Conservation (phyloP, 2,329 filamentous ascomycete species). For the Diaporthe sp. region DNA sequence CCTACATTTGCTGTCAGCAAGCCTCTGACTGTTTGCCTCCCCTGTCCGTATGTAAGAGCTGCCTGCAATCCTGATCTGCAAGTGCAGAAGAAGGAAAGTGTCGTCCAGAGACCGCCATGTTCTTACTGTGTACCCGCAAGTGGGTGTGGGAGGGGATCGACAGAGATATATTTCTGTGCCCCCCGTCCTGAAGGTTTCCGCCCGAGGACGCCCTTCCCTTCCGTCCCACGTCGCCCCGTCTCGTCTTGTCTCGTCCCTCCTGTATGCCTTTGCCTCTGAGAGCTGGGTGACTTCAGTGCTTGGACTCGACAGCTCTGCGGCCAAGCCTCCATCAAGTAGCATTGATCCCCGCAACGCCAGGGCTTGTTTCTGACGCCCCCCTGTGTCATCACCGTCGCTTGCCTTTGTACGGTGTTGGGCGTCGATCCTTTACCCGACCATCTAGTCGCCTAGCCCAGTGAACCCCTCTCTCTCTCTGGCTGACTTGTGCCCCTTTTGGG, state of each 20-base stretch:
- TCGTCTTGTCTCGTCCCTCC: constrained; percentile 20
- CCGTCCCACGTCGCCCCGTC: constrained; percentile 36
- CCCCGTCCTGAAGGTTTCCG: constrained; percentile 24
- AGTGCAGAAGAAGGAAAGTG: constrained; percentile 18
- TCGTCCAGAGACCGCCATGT: constrained; percentile 12
- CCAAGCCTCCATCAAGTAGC: constrained; percentile 12
- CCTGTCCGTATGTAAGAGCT: constrained; percentile 2
- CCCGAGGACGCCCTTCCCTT: constrained; percentile 21
- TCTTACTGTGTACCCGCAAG: constrained; percentile 18
- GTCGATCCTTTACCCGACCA: not conserved
- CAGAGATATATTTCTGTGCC: constrained; percentile 39
- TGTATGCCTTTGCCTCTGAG: constrained; percentile 7
- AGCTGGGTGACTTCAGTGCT: constrained; percentile 16
- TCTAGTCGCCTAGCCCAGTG: constrained; percentile 1
- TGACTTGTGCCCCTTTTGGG: not conserved
- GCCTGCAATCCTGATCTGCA: constrained; percentile 20
- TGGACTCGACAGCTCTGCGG: constrained; percentile 1
- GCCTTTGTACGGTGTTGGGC: not conserved
- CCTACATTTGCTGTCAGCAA: constrained; percentile 34
- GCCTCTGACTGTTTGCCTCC: constrained; percentile 22
- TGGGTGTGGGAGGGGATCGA: constrained; percentile 28
- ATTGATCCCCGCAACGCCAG: constrained; percentile 22
- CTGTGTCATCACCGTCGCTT: constrained; percentile 29
- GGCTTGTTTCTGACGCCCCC: not conserved
- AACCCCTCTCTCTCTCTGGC: not conserved